Conservation (phyloP, 1,139 yeast genomes). For the Pichia sp. region DNA sequence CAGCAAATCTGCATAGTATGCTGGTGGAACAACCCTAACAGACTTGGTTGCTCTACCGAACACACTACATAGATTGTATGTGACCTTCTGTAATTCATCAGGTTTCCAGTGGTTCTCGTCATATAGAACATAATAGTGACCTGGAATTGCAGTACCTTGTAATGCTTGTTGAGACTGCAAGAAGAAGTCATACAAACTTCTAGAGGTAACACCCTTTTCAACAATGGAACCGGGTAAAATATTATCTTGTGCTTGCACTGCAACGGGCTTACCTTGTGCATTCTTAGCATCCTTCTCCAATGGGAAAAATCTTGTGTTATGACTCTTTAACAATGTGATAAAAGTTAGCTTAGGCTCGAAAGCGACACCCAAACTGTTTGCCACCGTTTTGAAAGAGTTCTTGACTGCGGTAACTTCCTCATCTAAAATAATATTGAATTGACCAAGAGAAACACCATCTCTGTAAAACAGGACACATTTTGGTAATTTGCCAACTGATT, state of each 20-base stretch:
- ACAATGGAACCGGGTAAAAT: conserved; percentile 26
- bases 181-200: conserved; percentile 26
- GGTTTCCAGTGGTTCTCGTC: conserved; percentile 26
- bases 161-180: conserved; percentile 27
- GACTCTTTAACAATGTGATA: conserved; percentile 23
- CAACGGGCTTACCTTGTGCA: conserved; percentile 14
- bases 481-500: conserved; percentile 21
- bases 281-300: conserved; percentile 22
- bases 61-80: conserved; percentile 25
- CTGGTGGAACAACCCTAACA: conserved; percentile 28
- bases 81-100: conserved; percentile 23
- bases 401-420: conserved; percentile 24
- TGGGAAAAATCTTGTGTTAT: conserved; percentile 27
- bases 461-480: conserved; percentile 25
- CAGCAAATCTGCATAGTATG: conserved; percentile 24
- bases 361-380: conserved; percentile 11
- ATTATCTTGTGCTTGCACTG: conserved; percentile 20
- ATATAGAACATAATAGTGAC: conserved; percentile 27
- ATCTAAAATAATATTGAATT: conserved; percentile 23
- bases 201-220: conserved; percentile 26
- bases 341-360: conserved; percentile 26
- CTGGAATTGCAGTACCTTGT: conserved; percentile 29
- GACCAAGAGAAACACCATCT: conserved; percentile 29
- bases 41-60: conserved; percentile 28
- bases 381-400: conserved; percentile 18